Conservation (phyloP, 2,329 filamentous ascomycete genomes). For the Fonsecaea nubica region DNA sequence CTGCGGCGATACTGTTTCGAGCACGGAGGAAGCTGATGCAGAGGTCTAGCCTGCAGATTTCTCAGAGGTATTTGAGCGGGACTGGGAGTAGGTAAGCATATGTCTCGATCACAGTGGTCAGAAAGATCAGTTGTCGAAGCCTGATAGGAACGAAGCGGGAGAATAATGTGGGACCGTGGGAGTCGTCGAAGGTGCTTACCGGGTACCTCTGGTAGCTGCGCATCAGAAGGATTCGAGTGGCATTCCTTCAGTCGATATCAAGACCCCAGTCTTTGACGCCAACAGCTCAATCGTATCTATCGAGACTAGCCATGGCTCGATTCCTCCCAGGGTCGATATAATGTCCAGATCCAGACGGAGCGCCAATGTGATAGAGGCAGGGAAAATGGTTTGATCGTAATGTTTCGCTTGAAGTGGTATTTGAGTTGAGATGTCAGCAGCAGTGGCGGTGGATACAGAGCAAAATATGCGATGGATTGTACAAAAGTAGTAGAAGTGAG, state of each 20-base stretch:
- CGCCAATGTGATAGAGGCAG: neutral
- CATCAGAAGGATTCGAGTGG: slow-evolving; percentile 2
- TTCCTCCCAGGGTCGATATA: neutral
- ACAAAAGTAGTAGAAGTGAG: neutral
- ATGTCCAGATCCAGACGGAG: neutral
- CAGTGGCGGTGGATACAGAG: neutral
- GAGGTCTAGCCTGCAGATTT: neutral
- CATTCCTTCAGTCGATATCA: neutral
- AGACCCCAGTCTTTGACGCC: neutral
- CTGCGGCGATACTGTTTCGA: neutral
- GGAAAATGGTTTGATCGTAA: neutral
- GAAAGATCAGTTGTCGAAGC: neutral
- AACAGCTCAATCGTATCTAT: neutral
- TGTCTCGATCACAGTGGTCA: neutral
- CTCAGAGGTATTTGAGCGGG: neutral
- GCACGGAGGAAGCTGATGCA: neutral
- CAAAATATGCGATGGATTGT: neutral
- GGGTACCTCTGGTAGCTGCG: neutral
- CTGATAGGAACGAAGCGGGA: slow-evolving; percentile 5
- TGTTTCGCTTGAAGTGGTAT: neutral
- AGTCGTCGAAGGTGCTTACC: neutral
- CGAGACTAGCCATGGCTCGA: neutral
- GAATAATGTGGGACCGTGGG: neutral
- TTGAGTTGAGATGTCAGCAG: neutral
- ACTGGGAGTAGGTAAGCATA: neutral